Base-by-base conservation (phyloP, 176 grass and related monocot genomes). In the Phoenix roebelenii region DNA sequence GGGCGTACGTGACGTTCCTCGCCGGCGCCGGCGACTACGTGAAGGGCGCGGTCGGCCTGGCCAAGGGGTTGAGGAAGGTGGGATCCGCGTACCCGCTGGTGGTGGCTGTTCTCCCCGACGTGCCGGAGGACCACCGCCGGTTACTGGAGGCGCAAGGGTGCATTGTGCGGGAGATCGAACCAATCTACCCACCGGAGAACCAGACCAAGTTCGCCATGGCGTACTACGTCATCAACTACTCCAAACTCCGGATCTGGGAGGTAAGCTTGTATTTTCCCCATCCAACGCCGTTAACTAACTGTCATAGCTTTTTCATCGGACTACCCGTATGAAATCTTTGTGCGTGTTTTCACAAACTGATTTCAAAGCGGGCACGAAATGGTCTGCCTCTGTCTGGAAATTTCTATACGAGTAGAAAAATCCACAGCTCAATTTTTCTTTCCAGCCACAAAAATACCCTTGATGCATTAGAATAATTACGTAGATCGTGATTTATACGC, bases 191-290 rank as follows among this genome's bases (percentile, higher is more conserved):
- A 4, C 90, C 85, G 0, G 73, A 83, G 53, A 89, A 51, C 66
- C 74, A 86, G 66, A 89, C 85, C 4, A 65, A 84, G 67, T 95
- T 86, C 55, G 85, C 90, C 52, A 95, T 89, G 90, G 76, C 90
- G 0, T 95, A 89, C 65, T 95, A 95, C 44, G 90, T 95, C 25
- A 81, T 95, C 66, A 95, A 95, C 76, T 95, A 95, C 85, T 95
- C 90, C 55, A 95, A 95, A 71, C 85, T 95, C 63, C 79, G 90
- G 0, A 89, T 95, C 69, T 95, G 90, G 90, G 85, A 95, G 73
- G 83, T 90, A 68, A 23, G 7, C 32, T 35, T 9, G 25, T 4
- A 28, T 28, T 28, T 28, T 3, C 5, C 25, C 25, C 3, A 28
- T 28, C 25, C 25, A 28, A 28, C 25, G 25, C 25, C 5, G 25